These are phyloP conservation scores for Chrysanthemum makinoi DNA, from an alignment of 129 eudicot genomes.

Conservation along the genomic window DNA sequence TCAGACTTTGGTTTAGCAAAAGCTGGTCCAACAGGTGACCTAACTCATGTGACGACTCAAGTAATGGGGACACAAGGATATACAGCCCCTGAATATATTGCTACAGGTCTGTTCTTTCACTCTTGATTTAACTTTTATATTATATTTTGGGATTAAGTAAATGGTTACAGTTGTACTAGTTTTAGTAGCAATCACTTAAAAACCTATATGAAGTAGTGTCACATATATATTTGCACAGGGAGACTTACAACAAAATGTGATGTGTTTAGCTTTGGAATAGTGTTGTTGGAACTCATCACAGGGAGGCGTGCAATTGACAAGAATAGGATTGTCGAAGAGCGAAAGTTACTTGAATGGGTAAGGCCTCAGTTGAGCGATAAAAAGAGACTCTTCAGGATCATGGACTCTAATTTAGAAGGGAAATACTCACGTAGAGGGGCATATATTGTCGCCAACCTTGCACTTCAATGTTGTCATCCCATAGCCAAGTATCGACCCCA, in stretches of 20 bases:
- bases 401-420: constrained; percentile 51
- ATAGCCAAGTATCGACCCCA: constrained; percentile 41
- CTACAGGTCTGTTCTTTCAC: constrained; percentile 44
- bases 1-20: constrained; percentile 81
- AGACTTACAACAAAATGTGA: constrained; percentile 60
- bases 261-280: constrained; percentile 67
- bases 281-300: constrained; percentile 55
- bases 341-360: constrained; percentile 56
- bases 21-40: constrained; percentile 56
- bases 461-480: constrained; percentile 39
- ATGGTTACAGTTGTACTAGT: not conserved
- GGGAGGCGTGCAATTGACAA: constrained; percentile 55
- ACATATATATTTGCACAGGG: constrained; percentile 35
- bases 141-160: not conserved
- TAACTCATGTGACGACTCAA: constrained; percentile 48
- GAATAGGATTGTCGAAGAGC: constrained; percentile 39
- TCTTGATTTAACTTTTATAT: not conserved
- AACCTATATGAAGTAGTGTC: not conserved
- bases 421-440: constrained; percentile 43
- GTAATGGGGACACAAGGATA: constrained; percentile 79
- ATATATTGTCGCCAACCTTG: constrained; percentile 37
- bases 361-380: constrained; percentile 35
- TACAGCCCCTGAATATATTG: constrained; percentile 55
- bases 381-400: constrained; percentile 37
- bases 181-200: not conserved